These are phyloP conservation scores for Cutaneotrichosporon cavernicola DNA, from an alignment of 1,284 basidiomycete genomes.

Conservation along the genomic window DNA sequence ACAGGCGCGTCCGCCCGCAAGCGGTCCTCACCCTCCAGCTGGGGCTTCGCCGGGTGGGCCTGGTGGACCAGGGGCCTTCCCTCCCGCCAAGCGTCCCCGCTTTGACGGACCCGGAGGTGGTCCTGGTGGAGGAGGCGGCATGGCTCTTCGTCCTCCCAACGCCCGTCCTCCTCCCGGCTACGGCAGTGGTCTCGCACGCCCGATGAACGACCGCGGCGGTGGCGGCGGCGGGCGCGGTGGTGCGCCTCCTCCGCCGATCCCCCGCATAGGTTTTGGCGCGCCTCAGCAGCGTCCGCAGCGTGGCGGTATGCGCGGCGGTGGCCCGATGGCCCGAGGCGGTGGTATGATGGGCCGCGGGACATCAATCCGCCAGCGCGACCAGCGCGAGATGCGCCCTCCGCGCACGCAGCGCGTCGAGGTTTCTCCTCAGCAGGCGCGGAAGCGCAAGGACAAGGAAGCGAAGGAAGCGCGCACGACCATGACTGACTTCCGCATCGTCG, in stretches of 20 bases:
- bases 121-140: conserved; percentile 33
- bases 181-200: conserved; percentile 21
- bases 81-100: conserved; percentile 67
- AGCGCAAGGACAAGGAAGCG: conserved; percentile 35
- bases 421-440: conserved; percentile 24
- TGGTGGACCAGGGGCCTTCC: conserved; percentile 34
- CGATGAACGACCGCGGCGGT: conserved; percentile 44
- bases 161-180: conserved; percentile 20
- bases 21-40: conserved; percentile 8
- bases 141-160: conserved; percentile 28
- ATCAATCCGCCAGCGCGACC: conserved; percentile 18
- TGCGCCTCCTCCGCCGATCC: conserved; percentile 18
- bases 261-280: conserved; percentile 33
- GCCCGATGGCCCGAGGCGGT: conserved; percentile 14
- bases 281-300: conserved; percentile 56
- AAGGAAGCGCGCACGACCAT: conserved; percentile 72
- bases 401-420: conserved; percentile 13
- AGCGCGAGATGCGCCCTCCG: conserved; percentile 14
- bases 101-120: conserved; percentile 66
- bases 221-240: conserved; percentile 33
- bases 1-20: conserved; percentile 14
- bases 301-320: conserved; percentile 23
- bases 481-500: conserved; percentile 93
- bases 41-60: conserved; percentile 16
- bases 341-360: conserved; percentile 20